Conservation (phyloP, 371 early-diverging fungal genomes). For the Mucor circinelloides region DNA sequence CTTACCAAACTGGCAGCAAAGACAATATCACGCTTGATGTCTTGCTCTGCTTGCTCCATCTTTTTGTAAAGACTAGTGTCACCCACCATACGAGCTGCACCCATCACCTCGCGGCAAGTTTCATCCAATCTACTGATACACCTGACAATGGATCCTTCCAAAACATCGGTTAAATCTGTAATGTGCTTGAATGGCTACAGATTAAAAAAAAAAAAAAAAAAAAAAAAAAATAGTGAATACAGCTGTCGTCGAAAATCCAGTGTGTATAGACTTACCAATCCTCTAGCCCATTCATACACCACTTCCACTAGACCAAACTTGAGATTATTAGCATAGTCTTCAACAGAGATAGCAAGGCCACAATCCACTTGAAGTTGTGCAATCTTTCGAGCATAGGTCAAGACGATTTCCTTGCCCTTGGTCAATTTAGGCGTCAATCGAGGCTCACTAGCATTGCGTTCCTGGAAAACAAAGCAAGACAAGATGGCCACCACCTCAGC, state of each 20-base stretch:
- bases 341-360: slow-evolving; percentile 62
- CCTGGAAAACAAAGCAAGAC: slow-evolving; percentile 97
- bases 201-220: slow-evolving; percentile 11
- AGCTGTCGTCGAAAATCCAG: background rate
- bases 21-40: slow-evolving; percentile 98
- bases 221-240: background rate
- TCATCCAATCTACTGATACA: slow-evolving; percentile 98
- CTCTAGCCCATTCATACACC: slow-evolving; percentile 98
- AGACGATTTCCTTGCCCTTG: slow-evolving; percentile 62
- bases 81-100: slow-evolving; percentile 95
- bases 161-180: slow-evolving; percentile 91
- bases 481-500: slow-evolving; percentile 96
- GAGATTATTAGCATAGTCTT: slow-evolving; percentile 60
- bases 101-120: slow-evolving; percentile 93
- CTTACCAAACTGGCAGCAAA: slow-evolving; percentile 94
- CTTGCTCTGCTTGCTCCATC: slow-evolving; percentile 92
- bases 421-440: slow-evolving; percentile 64
- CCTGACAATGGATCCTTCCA: slow-evolving; percentile 97
- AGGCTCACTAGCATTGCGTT: slow-evolving; percentile 70
- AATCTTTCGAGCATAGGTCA: slow-evolving; percentile 69
- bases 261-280: slow-evolving; percentile 53
- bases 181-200: slow-evolving; percentile 87
- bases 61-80: slow-evolving; percentile 91
- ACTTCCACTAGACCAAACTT: slow-evolving; percentile 94
- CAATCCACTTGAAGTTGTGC: slow-evolving; percentile 76